These are phyloP conservation scores for Fusarium globosum DNA, from an alignment of 2,329 filamentous ascomycete genomes.

Conservation along the genomic window DNA sequence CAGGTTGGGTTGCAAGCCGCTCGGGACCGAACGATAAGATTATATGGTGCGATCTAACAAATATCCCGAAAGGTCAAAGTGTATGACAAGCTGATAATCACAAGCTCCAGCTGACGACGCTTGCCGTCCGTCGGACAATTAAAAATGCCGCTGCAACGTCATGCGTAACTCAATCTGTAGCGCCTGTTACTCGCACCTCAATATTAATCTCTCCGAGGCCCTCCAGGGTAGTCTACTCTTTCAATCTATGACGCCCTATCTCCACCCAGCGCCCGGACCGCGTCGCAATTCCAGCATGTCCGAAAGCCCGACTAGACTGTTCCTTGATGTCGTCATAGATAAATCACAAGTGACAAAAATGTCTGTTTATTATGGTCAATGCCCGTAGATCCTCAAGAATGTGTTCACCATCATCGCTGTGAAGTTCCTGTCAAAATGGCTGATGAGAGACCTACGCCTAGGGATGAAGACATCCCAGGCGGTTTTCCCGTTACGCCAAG, in stretches of 20 bases:
- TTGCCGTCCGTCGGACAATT: neutral
- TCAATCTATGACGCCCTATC: slow-evolving; percentile 26
- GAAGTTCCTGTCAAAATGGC: slow-evolving; percentile 19
- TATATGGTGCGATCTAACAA: neutral
- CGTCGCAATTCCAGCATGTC: slow-evolving; percentile 26
- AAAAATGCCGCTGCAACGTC: slow-evolving; percentile 7
- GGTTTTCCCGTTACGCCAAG: slow-evolving; percentile 43
- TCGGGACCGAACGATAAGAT: neutral
- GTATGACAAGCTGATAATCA: neutral
- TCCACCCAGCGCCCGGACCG: slow-evolving; percentile 2
- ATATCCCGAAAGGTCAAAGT: neutral
- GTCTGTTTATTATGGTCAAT: slow-evolving; percentile 4
- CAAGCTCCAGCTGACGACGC: neutral
- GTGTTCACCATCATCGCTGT: neutral
- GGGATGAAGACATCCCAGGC: slow-evolving; percentile 43
- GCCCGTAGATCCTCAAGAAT: neutral
- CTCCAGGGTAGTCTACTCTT: neutral
- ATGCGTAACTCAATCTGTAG: neutral
- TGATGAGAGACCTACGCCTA: slow-evolving; percentile 37
- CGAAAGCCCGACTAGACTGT: slow-evolving; percentile 28
- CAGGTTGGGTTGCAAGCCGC: neutral
- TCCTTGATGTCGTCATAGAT: slow-evolving; percentile 34
- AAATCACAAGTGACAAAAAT: neutral
- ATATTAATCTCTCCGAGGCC: neutral
- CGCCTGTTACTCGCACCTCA: neutral